Evolutionary conservation across 495 filamentous ascomycete species (phyloP).

Genomic region (Trichocladium uniseriatum): DNA sequence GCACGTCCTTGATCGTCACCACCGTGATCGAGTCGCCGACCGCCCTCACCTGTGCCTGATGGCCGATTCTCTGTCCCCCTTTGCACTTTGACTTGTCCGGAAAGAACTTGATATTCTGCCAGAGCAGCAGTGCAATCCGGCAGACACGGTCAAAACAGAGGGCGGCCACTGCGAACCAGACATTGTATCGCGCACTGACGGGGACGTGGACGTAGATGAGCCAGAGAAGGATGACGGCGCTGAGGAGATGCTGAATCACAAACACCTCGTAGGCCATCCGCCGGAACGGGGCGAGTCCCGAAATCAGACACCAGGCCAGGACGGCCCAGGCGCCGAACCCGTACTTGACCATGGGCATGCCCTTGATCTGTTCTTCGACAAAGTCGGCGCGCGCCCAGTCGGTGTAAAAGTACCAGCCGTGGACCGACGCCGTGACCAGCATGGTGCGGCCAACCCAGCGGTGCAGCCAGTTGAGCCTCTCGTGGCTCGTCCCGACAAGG

Average conservation of each 20-base stretch:
- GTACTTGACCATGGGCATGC: slow-evolving; percentile 54
- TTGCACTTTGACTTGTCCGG: slow-evolving; percentile 31
- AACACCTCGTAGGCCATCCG: slow-evolving; percentile 69
- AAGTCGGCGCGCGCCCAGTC: slow-evolving; percentile 60
- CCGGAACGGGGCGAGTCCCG: slow-evolving; percentile 59
- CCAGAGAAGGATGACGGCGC: slow-evolving; percentile 57
- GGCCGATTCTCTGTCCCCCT: slow-evolving; percentile 37
- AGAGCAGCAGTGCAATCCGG: slow-evolving; percentile 43
- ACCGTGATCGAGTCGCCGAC: slow-evolving; percentile 55
- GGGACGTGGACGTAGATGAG: slow-evolving; percentile 60
- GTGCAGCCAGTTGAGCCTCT: slow-evolving; percentile 77
- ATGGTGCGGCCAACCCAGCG: slow-evolving; percentile 69
- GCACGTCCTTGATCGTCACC: slow-evolving; percentile 58
- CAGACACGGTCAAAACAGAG: slow-evolving; percentile 60
- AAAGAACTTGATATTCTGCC: slow-evolving; percentile 51
- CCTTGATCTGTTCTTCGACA: slow-evolving; percentile 49
- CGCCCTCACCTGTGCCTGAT: slow-evolving; percentile 54
- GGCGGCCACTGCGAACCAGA: slow-evolving; percentile 67
- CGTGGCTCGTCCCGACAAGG: slow-evolving; percentile 59
- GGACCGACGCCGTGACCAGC: slow-evolving; percentile 64
- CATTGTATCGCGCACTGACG: slow-evolving; percentile 41
- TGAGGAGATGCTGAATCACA: slow-evolving; percentile 66
- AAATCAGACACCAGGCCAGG: slow-evolving; percentile 60
- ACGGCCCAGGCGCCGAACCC: slow-evolving; percentile 69
- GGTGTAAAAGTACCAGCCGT: slow-evolving; percentile 62